A percentile compares a stretch with the other conserved stretches of the same genome.
Conservation (phyloP, 345 rosid species). For the Mercurialis annua region DNA sequence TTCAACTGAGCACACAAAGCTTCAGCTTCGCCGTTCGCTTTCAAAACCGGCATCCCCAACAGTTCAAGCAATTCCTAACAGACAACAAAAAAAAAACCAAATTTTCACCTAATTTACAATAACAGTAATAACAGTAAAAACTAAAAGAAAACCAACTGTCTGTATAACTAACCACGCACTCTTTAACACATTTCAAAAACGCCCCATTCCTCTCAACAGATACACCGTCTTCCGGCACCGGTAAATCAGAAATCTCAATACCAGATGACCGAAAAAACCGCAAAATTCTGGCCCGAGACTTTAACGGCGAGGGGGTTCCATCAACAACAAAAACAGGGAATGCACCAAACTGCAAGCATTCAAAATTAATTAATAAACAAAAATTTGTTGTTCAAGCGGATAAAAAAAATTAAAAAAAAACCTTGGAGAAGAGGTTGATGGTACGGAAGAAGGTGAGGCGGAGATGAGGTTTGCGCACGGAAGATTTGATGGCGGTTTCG, state of each 20-base stretch:
- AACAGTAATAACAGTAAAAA: no score
- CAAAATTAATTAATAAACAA: background rate
- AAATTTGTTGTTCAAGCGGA: no score
- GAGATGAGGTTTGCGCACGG: conserved; percentile 55
- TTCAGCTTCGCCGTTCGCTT: conserved; percentile 89
- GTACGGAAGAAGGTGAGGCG: conserved; percentile 89
- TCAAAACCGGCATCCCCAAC: conserved; percentile 80
- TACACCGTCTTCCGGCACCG: conserved; percentile 43
- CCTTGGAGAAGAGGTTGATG: conserved; percentile 83
- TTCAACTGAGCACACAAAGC: conserved; percentile 88
- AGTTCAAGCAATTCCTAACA: conserved; percentile 73
- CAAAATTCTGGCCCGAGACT: conserved; percentile 62
- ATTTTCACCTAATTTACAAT: background rate
- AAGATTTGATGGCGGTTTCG: conserved; percentile 61
- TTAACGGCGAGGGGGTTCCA: conserved; percentile 82
- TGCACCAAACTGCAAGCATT: conserved; percentile 68
- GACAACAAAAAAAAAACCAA: conserved; percentile 9
- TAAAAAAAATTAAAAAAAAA: conserved; percentile 1
- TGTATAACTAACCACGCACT: conserved; percentile 62
- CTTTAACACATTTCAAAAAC: conserved; percentile 58
- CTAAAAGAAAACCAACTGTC: background rate
- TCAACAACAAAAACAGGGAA: conserved; percentile 83
- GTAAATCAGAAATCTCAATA: conserved; percentile 38
- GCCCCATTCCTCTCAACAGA: conserved; percentile 62
- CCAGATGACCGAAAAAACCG: conserved; percentile 64